Base-by-base conservation (phyloP, 257 asterid species). In the Misopates orontium region DNA sequence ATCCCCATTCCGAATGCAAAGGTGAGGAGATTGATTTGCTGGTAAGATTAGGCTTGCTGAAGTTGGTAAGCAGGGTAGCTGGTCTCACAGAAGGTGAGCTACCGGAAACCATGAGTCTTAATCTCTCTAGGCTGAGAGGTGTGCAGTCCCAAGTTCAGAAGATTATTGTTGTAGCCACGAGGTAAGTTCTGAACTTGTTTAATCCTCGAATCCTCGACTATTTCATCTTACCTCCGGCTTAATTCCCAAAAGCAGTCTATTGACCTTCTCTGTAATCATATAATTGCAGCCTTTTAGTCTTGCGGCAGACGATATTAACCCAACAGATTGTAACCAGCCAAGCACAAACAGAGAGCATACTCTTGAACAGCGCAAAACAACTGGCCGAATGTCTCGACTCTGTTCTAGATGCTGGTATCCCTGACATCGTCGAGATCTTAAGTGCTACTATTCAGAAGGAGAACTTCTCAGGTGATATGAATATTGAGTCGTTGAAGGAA, bases 81-180 rank as follows among this genome's bases (percentile, higher is more conserved):
- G 93, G 93, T 75, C 20, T 85, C 59, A 79, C 84, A 1, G 81
- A 77, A 71, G 85, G 74, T 48, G 67, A 60, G 72, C 75, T 85
- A 67, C 93, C 93, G 1, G 93, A 85, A 78, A 85, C 93, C 44
- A 61, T 83, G 83, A 84, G 67, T 73, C 85, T 85, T 22, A 80
- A 85, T 62, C 68, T 85, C 49, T 57, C 60, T 6, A 62, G 93
- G 69, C 67, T 85, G 42, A 77, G 87, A 75, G 40, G 60, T 13
- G 61, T 81, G 64, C 93, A 85, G 72, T 85, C 89, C 20, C 79
- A 61, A 61, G 44, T 83, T 49, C 93, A 85, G 77, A 85, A 83
- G 83, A 79, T 85, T 25, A 75, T 78, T 19, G 89, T 83, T 57
- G 77, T 83, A 18, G 85, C 87, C 18, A 75, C 89, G n/a, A 85